phyloP scores from a whole-genome alignment of 352 stramenopile genomes.

The Pythium guiyangense region DNA sequence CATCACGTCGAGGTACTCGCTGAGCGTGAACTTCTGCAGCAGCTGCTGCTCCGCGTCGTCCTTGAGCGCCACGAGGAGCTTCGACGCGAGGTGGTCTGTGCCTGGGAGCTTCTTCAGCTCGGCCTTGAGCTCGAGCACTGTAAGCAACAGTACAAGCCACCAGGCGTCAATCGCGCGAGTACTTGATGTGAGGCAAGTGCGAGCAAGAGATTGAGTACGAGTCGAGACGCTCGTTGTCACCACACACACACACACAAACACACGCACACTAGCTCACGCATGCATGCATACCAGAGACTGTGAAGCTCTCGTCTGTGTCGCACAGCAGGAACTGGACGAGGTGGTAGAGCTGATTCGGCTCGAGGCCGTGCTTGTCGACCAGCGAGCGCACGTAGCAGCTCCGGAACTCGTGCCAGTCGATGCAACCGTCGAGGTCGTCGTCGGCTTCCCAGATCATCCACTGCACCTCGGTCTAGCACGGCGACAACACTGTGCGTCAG shows the following conservation, averaged over 20 bases:
- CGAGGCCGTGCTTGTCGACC: constrained; percentile 87
- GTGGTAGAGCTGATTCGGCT: constrained; percentile 93
- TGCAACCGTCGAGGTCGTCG: constrained; percentile 90
- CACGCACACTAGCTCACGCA: no score
- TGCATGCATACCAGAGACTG: constrained; percentile 63
- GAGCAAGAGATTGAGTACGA: not conserved
- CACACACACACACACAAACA: no score
- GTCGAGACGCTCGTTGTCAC: not conserved
- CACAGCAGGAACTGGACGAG: constrained; percentile 95
- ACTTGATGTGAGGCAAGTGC: not conserved
- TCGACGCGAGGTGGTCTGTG: constrained; percentile 33
- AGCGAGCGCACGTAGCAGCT: constrained; percentile 90
- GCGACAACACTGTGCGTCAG: not conserved
- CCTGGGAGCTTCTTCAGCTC: constrained; percentile 44
- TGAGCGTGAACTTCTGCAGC: constrained; percentile 41
- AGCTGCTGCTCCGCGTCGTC: constrained; percentile 38
- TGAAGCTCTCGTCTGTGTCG: constrained; percentile 83
- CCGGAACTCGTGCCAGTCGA: constrained; percentile 92
- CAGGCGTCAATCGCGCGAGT: not conserved
- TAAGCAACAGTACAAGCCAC: not conserved
- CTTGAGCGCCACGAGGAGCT: constrained; percentile 32
- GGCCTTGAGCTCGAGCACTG: constrained; percentile 34
- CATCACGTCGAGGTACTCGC: constrained; percentile 44
- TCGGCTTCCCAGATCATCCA: constrained; percentile 98
- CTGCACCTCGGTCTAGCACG: constrained; percentile 80